Base-by-base conservation (phyloP, 352 stramenopile species). In the Pythium myriotylum region DNA sequence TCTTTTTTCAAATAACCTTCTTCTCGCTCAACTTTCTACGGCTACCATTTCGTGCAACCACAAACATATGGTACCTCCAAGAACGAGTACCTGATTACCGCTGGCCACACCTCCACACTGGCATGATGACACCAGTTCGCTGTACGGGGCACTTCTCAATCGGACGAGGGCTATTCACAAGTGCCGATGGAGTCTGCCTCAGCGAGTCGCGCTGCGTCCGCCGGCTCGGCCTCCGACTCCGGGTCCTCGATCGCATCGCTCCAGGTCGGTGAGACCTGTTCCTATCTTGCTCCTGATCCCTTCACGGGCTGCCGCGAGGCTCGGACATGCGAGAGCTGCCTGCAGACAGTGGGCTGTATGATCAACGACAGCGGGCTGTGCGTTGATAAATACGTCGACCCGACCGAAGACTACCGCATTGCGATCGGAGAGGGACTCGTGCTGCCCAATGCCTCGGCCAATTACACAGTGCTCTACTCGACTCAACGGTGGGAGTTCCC, bases 401-500 rank as follows among this genome's bases (percentile, higher is more conserved):
- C 59, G 5, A 26, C 29, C 8, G 20, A 55, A 27, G 50, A 66
- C 41, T 66, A 27, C 32, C 16, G 32, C 10, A 16, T 60, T 33
- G 59, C 41, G 3, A 48, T 46, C 19, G 0, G 20, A 8, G 29
- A 60, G 2, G 50, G 59, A 10, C 50, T 56, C 22, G 50, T 58
- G 50, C 59, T 66, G 41, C 59, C 59, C 41, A 55, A 66, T 24
- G 27, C 59, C 0, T 59, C 59, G 16, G 59, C 59, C 27, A 35
- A 54, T n/a, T 23, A 7, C 2, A 27, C 41, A 22, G 32, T 24
- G 4, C 6, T 51, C 26, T 53, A 27, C 35, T 19, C 22, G 14
- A 23, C 4, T 23, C 59, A 66, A 29, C 19, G n/a, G 32, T 66
- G 59, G 59, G 41, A 66, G 35, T 66, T 66, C 33, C 59, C 27